Conservation (phyloP, 257 asterid genomes). For the Gardenia jasminoides region DNA sequence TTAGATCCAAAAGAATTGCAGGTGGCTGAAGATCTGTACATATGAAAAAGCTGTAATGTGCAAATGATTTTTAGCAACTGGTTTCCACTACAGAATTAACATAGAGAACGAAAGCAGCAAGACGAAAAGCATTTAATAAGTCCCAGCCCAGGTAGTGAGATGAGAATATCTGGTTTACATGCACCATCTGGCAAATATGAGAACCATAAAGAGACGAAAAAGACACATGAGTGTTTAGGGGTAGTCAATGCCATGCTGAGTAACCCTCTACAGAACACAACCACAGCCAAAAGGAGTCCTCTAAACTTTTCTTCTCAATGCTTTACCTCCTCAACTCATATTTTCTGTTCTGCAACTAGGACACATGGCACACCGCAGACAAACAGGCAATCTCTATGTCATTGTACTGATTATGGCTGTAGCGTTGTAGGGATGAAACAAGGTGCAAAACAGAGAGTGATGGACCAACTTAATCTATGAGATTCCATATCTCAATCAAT, state of each 20-base stretch:
- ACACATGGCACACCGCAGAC: neutral
- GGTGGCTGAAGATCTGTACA: neutral
- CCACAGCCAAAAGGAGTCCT: neutral
- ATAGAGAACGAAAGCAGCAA: neutral
- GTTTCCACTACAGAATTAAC: neutral
- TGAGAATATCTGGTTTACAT: neutral
- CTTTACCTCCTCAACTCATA: neutral
- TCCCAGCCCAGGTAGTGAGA: neutral
- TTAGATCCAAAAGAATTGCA: neutral
- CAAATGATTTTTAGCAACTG: neutral
- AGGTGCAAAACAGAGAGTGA: neutral
- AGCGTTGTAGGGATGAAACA: neutral
- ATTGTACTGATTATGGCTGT: neutral
- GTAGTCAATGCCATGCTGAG: neutral
- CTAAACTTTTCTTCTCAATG: neutral
- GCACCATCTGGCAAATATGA: neutral
- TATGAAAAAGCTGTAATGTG: neutral
- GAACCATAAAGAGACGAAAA: constrained; percentile 1
- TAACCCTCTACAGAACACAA: neutral
- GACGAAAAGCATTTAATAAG: neutral
- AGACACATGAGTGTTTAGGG: neutral
- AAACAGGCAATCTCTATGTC: neutral
- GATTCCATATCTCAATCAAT: neutral
- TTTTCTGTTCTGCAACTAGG: neutral
- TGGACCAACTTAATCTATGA: neutral